phyloP scores from a whole-genome alignment of 1,284 basidiomycete genomes.

The Boletus subluridellus region DNA sequence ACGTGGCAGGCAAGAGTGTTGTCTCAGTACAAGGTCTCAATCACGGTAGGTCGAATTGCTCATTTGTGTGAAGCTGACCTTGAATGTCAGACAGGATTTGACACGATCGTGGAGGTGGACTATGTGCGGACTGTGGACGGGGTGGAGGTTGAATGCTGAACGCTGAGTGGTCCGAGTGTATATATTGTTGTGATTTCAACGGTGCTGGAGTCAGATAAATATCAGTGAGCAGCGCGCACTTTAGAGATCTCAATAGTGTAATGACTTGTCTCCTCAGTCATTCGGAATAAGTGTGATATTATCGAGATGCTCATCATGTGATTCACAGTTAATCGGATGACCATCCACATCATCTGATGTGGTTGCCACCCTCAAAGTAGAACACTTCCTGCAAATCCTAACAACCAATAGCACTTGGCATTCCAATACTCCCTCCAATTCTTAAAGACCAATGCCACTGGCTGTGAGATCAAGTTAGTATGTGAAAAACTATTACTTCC shows the following conservation, averaged over 20 bases:
- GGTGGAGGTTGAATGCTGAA: constrained; percentile 41
- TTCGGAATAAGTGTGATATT: not conserved
- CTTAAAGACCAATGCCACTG: too few relatives aligned
- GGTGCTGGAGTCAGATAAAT: not conserved
- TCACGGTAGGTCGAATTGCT: too few relatives aligned
- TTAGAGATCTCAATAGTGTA: not conserved
- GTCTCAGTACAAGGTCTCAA: too few relatives aligned
- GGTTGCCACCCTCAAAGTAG: constrained; percentile 52
- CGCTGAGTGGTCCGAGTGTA: not conserved
- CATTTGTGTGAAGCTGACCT: too few relatives aligned
- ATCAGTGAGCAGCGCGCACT: not conserved
- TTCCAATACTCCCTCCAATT: too few relatives aligned
- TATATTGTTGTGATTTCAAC: not conserved
- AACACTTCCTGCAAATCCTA: constrained; percentile 70
- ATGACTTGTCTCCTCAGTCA: not conserved
- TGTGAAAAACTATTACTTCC: too few relatives aligned
- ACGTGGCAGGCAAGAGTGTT: too few relatives aligned
- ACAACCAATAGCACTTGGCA: constrained; percentile 1
- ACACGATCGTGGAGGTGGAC: constrained; percentile 57
- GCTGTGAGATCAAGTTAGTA: too few relatives aligned
- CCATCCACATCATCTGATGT: not conserved
- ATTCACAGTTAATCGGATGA: not conserved
- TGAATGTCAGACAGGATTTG: constrained; percentile 23
- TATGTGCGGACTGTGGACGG: constrained; percentile 43
- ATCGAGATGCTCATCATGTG: not conserved